Percentiles rank a stretch among this genome's conserved stretches.
These are phyloP conservation scores for Cardamine occulta DNA, from an alignment of 345 rosid genomes.

Conservation along the genomic window DNA sequence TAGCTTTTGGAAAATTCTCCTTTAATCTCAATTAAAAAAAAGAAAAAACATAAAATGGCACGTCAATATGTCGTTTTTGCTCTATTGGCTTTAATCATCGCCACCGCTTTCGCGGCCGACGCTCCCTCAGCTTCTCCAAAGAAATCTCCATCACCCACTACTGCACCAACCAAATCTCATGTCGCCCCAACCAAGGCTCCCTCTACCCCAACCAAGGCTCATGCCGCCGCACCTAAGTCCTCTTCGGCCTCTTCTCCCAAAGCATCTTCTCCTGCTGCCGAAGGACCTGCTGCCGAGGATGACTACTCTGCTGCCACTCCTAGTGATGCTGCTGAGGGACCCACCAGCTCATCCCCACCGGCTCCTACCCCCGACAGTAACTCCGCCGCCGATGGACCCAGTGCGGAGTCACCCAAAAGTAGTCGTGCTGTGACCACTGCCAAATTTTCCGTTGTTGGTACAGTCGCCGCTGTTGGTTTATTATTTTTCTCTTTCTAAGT, in stretches of 20 bases:
- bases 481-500: conserved; percentile 37
- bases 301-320: conserved; percentile 38
- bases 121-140: conserved; percentile 45
- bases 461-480: neutral
- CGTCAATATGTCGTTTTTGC: conserved; percentile 39
- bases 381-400: conserved; percentile 14
- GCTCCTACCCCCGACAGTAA: conserved; percentile 39
- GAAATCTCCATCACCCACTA: conserved; percentile 37
- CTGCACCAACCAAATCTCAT: conserved; percentile 39
- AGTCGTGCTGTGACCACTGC: conserved; percentile 15
- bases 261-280: conserved; percentile 32
- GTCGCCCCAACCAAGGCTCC: conserved; percentile 33
- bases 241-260: conserved; percentile 34
- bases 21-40: conserved; percentile 19
- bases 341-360: conserved; percentile 8
- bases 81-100: conserved; percentile 43
- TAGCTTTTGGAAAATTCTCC: conserved; percentile 36
- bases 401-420: conserved; percentile 14
- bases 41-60: conserved; percentile 34
- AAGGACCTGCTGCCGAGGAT: conserved; percentile 36
- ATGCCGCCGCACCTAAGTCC: conserved; percentile 27
- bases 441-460: conserved; percentile 17
- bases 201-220: conserved; percentile 36
- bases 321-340: conserved; percentile 24
- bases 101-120: conserved; percentile 43